Conservation (phyloP, 352 stramenopile species). For the Stephanocyclus meneghinianus region DNA sequence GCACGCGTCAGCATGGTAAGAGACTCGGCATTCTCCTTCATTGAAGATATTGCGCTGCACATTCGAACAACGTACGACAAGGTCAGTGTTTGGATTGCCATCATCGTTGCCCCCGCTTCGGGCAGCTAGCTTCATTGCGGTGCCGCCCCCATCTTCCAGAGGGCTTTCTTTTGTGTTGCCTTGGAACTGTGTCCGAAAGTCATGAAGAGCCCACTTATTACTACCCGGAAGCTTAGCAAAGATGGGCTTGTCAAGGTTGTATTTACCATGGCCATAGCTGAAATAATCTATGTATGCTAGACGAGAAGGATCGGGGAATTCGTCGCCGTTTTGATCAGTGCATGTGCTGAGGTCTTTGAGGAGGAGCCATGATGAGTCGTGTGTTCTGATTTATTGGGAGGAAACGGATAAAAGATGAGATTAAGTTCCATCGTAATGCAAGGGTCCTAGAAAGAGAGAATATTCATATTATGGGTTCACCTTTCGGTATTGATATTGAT, state of each 20-base stretch:
- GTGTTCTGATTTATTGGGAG: neutral
- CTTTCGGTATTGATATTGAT: conserved; percentile 33
- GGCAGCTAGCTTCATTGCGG: conserved; percentile 30
- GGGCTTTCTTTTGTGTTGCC: conserved; percentile 44
- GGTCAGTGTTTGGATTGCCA: conserved; percentile 1
- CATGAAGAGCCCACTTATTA: conserved; percentile 52
- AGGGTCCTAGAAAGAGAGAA: neutral
- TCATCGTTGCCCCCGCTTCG: conserved; percentile 17
- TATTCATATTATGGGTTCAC: neutral
- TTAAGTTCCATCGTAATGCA: neutral
- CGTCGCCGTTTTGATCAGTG: conserved; percentile 38
- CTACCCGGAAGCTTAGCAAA: conserved; percentile 49
- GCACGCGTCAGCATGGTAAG: conserved; percentile 44
- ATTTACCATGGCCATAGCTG: conserved; percentile 37
- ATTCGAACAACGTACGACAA: conserved; percentile 47
- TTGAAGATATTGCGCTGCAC: conserved; percentile 40
- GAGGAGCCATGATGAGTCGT: conserved; percentile 40
- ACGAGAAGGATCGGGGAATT: conserved; percentile 32
- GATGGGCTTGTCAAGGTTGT: conserved; percentile 54
- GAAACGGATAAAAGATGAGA: neutral
- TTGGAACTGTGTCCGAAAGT: conserved; percentile 39
- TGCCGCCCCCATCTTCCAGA: conserved; percentile 21
- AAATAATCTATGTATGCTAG: conserved; percentile 32
- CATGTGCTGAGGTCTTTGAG: conserved; percentile 23
- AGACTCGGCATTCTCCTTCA: conserved; percentile 39